phyloP scores from a whole-genome alignment of 1,139 yeast genomes.

The Suhomyces yuchorum region DNA sequence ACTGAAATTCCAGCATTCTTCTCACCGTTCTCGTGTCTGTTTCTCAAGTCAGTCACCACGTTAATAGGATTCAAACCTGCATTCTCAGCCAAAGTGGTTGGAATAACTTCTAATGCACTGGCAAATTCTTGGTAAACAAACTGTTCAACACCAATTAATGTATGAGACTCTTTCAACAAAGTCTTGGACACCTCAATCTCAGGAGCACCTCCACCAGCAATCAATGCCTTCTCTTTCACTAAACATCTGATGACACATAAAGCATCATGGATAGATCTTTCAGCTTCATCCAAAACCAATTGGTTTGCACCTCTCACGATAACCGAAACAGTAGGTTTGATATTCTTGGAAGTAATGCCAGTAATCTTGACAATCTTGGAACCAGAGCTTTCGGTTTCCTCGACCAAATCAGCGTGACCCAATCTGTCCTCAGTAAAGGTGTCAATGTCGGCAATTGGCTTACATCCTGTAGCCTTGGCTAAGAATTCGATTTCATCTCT shows the following conservation, averaged over 20 bases:
- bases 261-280: slow-evolving; percentile 95
- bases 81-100: slow-evolving; percentile 96
- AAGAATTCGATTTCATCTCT: slow-evolving; percentile 95
- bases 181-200: slow-evolving; percentile 91
- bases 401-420: slow-evolving; percentile 89
- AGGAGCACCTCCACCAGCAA: slow-evolving; percentile 99
- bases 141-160: slow-evolving; percentile 87
- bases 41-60: slow-evolving; percentile 92
- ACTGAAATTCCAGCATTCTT: slow-evolving; percentile 94
- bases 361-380: slow-evolving; percentile 88
- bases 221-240: slow-evolving; percentile 89
- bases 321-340: slow-evolving; percentile 81
- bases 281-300: slow-evolving; percentile 90
- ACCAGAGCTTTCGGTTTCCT: slow-evolving; percentile 90
- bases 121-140: slow-evolving; percentile 96
- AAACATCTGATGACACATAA: slow-evolving; percentile 94
- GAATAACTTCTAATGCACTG: slow-evolving; percentile 91
- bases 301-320: slow-evolving; percentile 94
- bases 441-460: slow-evolving; percentile 94
- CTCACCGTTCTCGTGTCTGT: slow-evolving; percentile 90
- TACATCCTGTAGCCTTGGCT: slow-evolving; percentile 88
- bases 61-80: slow-evolving; percentile 95
- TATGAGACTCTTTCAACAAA: slow-evolving; percentile 73
- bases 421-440: slow-evolving; percentile 89
- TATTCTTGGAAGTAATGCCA: slow-evolving; percentile 66